Conservation (phyloP, 805 yeast species). For the Sugiyamaella floridensis region DNA sequence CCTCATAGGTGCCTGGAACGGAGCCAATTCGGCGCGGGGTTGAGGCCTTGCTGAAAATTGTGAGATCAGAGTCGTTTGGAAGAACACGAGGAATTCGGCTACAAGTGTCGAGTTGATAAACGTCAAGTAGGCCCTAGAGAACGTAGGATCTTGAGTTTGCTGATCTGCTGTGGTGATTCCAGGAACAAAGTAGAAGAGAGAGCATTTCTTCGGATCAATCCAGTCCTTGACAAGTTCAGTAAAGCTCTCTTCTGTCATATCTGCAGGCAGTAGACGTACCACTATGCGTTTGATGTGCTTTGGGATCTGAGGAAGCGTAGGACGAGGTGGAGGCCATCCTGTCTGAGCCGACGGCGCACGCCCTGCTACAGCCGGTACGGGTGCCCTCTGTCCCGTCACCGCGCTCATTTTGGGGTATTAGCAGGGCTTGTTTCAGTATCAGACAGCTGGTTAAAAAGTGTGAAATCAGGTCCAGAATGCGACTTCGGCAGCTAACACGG, state of each 20-base stretch:
- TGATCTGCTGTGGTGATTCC: slow-evolving; percentile 28
- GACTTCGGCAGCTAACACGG: too few relatives aligned
- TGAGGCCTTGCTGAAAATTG: background rate
- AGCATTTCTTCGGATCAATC: slow-evolving; percentile 19
- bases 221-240: slow-evolving; percentile 23
- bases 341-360: background rate
- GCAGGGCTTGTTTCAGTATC: too few relatives aligned
- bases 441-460: too few relatives aligned
- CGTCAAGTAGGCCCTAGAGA: slow-evolving; percentile 39
- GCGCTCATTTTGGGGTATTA: too few relatives aligned
- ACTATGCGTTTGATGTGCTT: slow-evolving; percentile 20
- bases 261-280: slow-evolving; percentile 42
- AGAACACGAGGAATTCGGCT: slow-evolving; percentile 23
- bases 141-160: slow-evolving; percentile 32
- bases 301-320: background rate
- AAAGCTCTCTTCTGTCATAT: slow-evolving; percentile 32
- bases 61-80: slow-evolving; percentile 10
- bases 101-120: slow-evolving; percentile 30
- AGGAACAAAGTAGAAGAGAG: slow-evolving; percentile 17
- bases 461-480: too few relatives aligned
- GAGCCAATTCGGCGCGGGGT: slow-evolving; percentile 23
- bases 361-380: background rate
- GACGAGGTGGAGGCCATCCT: background rate
- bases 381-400: too few relatives aligned
- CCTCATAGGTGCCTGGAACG: slow-evolving; percentile 16